phyloP scores from a whole-genome alignment of 306 rosid species.

The Erythrophleum fordii region DNA sequence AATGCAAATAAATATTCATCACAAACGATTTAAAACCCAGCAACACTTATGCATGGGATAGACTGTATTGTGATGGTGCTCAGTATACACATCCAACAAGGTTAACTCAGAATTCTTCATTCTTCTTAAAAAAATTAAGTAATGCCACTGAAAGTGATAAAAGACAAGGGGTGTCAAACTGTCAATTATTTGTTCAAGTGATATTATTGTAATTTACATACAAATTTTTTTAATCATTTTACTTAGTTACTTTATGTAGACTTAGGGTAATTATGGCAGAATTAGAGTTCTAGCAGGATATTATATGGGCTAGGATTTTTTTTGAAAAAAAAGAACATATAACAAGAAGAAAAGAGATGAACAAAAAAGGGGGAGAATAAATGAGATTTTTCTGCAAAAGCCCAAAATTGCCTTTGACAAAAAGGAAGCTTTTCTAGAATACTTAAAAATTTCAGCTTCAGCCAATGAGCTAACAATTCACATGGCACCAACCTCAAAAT shows the following conservation, averaged over 20 bases:
- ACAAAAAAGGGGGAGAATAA: background rate
- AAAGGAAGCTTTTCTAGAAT: background rate
- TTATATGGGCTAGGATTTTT: too few species aligned
- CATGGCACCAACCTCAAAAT: too few species aligned
- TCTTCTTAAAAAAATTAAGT: background rate
- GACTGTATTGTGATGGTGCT: background rate
- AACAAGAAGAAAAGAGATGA: background rate
- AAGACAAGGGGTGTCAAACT: background rate
- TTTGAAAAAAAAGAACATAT: background rate
- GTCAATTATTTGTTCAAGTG: background rate
- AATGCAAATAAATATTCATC: too few species aligned
- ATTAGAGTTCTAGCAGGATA: too few species aligned
- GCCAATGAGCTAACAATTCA: too few species aligned
- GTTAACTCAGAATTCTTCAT: background rate
- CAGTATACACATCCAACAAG: background rate
- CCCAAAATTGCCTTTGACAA: background rate
- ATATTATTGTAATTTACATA: background rate
- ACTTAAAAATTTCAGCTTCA: background rate
- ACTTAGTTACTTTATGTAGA: background rate
- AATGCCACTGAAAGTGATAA: background rate
- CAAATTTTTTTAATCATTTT: too few species aligned
- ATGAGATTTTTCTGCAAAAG: background rate
- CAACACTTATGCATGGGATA: too few species aligned
- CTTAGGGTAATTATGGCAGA: background rate
- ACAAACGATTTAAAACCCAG: too few species aligned